Evolutionary conservation across 139 green algal genomes (phyloP), one percentile per base, ranked within the genome.

Genomic region (Coccomyxa sp.): DNA sequence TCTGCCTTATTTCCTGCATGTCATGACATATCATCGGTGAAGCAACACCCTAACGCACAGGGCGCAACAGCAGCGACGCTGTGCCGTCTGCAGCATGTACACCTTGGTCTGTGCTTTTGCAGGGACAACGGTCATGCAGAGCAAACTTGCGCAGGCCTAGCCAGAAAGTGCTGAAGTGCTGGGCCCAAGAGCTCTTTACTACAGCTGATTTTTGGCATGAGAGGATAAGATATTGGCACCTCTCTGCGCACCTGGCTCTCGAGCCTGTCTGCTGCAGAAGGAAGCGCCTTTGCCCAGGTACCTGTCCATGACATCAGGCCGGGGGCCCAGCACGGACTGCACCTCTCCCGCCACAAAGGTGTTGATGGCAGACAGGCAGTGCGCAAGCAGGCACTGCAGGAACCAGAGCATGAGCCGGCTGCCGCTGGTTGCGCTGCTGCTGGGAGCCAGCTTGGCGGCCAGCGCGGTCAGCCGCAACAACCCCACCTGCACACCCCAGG

Each of bases 161-260:
- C 14, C 27, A 12, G 18, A 27, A 22, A 27, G 27, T 37, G 64
- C 14, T 31, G 22, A 33, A 8, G 18, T 16, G 22, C n/a, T 8
- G 8, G 64, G 64, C 27, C 18, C 8, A 71, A 12, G 8, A 37
- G 8, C 64, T n/a, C n/a, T n/a, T n/a, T n/a, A n/a, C n/a, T n/a
- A n/a, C n/a, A n/a, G n/a, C n/a, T n/a, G n/a, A n/a, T n/a, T n/a
- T n/a, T n/a, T n/a, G n/a, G n/a, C n/a, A n/a, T n/a, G n/a, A n/a
- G n/a, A n/a, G n/a, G n/a, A n/a, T n/a, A n/a, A n/a, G n/a, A n/a
- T n/a, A n/a, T n/a, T n/a, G n/a, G n/a, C n/a, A n/a, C n/a, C n/a
- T n/a, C n/a, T n/a, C n/a, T 69, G 31, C 44, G 29, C 50, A 82
- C 78, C 78, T 74, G 78, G 78, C 50, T 73, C 70, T 0, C 64